Evolutionary conservation across 2,329 filamentous ascomycete genomes (phyloP), one percentile per base, ranked within the genome.

Genomic region (Trichothecium roseum): DNA sequence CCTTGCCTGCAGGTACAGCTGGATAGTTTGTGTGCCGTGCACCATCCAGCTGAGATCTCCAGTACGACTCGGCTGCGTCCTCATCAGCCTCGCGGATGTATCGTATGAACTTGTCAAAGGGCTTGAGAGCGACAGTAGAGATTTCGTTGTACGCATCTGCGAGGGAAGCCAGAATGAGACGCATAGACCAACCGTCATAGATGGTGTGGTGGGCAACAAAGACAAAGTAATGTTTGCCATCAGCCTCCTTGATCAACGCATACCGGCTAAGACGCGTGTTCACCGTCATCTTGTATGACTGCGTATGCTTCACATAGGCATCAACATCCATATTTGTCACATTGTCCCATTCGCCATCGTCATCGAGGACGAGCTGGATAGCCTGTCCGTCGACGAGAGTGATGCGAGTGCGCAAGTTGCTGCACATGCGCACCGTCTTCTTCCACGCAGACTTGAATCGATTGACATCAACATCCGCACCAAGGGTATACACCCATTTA

Each of bases 401-500:
- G 18, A 43, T 42, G 3, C 40, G 26, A 5, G 41, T 40, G 10
- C 41, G 32, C 15, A 42, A 12, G 26, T 33, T 42, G 7, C n/a
- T 8, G 14, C 22, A 30, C 13, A 29, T 15, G 15, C 32, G 12
- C 5, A 40, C 20, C 5, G 35, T 38, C 4, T 22, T 10, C 18
- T 41, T 37, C 39, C 39, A 41, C 10, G 41, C 41, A 10, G 20
- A 12, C 12, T 26, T 35, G 18, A 43, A 42, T 7, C 14, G 37
- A 10, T 33, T 34, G 29, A 48, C 14, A 8, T 52, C 41, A 9
- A 46, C 18, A 15, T 18, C 6, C 4, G 8, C 27, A 3, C 13
- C 28, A 36, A 36, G 14, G 8, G 12, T 30, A 28, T 49, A 38
- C 8, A 44, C 46, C 31, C 48, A 43, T 32, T 49, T 45, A 2